Conservation (phyloP, 1,284 basidiomycete genomes). For the Trametes hirsuta region DNA sequence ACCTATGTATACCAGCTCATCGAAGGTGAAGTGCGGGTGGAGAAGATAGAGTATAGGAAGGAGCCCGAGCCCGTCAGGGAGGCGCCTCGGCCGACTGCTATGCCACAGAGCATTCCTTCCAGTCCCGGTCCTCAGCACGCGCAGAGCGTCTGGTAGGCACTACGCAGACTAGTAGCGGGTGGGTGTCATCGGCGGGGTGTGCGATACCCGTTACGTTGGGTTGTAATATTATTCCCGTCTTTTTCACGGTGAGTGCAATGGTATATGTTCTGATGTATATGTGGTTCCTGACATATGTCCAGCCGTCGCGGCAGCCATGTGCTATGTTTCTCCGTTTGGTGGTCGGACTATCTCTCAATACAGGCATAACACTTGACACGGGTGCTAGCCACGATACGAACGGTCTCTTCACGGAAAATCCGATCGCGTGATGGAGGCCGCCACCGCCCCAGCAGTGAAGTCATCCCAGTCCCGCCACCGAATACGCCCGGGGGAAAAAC, state of each 20-base stretch:
- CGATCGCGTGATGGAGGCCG: no score
- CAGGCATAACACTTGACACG: not conserved
- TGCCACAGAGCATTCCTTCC: slow-evolving; percentile 54
- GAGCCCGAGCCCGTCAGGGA: slow-evolving; percentile 53
- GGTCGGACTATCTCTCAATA: not conserved
- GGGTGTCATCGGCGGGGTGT: not conserved
- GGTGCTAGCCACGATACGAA: no score
- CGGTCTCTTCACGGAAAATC: no score
- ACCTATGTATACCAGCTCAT: slow-evolving; percentile 96
- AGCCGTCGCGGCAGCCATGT: slow-evolving; percentile 1
- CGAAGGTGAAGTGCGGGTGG: slow-evolving; percentile 88
- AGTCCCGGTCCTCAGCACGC: slow-evolving; percentile 33
- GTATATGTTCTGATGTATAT: not conserved
- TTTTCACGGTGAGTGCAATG: slow-evolving; percentile 2
- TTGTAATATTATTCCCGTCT: slow-evolving; percentile 14
- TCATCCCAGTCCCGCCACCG: no score
- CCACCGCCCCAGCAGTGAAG: no score
- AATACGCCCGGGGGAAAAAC: no score
- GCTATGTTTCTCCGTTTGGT: not conserved
- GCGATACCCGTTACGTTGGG: slow-evolving; percentile 8
- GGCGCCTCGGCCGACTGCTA: slow-evolving; percentile 37
- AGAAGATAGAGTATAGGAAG: slow-evolving; percentile 84
- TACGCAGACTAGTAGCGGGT: not conserved
- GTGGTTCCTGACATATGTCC: not conserved
- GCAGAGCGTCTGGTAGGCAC: slow-evolving; percentile 39